Evolutionary conservation across 768 basidiomycete genomes (phyloP).

Genomic region (Pholiota microspora): DNA sequence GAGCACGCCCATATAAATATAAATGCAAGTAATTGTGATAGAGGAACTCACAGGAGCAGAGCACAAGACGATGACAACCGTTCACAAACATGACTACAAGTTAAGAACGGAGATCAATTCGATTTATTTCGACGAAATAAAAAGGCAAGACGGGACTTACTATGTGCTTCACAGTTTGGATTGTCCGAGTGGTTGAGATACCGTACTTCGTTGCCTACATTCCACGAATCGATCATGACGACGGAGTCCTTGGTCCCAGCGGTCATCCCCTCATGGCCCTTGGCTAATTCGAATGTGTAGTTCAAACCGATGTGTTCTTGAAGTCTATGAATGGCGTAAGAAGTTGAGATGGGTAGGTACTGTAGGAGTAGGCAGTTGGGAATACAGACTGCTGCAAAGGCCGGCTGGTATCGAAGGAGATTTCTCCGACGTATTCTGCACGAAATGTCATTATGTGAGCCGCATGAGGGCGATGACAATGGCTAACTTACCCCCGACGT

Average conservation of each 20-base stretch:
- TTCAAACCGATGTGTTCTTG: conserved; percentile 14
- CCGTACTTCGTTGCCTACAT: conserved; percentile 41
- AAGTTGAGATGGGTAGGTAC: neutral
- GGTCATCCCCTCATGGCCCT: conserved; percentile 1
- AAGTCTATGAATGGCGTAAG: conserved; percentile 7
- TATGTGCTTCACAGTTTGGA: conserved; percentile 11
- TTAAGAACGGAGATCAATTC: neutral
- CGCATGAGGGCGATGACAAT: neutral
- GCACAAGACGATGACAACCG: conserved; percentile 10
- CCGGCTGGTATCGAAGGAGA: neutral
- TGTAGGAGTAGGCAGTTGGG: neutral
- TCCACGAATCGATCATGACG: conserved; percentile 34
- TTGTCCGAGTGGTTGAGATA: conserved; percentile 36
- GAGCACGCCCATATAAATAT: neutral
- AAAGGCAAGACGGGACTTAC: neutral
- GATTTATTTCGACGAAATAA: neutral
- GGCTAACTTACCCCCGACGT: conserved; percentile 26
- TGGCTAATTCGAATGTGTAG: conserved; percentile 14
- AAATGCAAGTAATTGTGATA: neutral
- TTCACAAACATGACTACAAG: conserved; percentile 6
- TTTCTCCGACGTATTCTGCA: conserved; percentile 42
- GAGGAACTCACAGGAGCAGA: conserved; percentile 11
- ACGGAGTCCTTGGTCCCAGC: no score
- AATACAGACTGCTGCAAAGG: no score
- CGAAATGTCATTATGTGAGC: neutral